Conservation (phyloP, 257 asterid genomes). For the Petunia secreta region DNA sequence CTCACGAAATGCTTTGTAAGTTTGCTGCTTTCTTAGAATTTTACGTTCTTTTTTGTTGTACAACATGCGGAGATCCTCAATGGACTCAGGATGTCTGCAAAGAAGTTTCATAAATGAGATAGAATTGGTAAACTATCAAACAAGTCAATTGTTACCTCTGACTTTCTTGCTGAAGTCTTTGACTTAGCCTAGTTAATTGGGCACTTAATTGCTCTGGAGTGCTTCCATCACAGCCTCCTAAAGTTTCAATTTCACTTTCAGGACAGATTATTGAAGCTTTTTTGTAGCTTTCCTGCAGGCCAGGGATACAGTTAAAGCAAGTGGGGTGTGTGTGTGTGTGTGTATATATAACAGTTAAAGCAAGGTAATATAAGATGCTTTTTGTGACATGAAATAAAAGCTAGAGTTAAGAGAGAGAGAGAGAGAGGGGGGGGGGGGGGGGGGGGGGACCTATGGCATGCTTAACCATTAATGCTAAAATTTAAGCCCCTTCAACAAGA, state of each 20-base stretch:
- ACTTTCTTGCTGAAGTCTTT: constrained; percentile 73
- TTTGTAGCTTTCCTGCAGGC: constrained; percentile 61
- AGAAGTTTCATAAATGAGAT: constrained; percentile 27
- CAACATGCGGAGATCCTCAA: constrained; percentile 76
- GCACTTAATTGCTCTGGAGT: constrained; percentile 77
- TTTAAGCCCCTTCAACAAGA: not conserved
- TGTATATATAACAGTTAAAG: constrained; percentile 10
- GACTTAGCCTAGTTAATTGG: constrained; percentile 56
- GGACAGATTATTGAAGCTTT: constrained; percentile 80
- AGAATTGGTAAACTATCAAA: constrained; percentile 9
- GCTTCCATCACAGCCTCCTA: constrained; percentile 62
- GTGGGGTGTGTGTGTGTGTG: too few relatives aligned
- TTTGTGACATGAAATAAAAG: constrained; percentile 10
- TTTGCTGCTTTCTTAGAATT: constrained; percentile 64
- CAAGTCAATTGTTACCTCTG: constrained; percentile 51
- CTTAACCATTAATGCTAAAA: not conserved
- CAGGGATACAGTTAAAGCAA: constrained; percentile 30
- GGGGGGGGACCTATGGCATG: not conserved
- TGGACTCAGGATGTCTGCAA: constrained; percentile 80
- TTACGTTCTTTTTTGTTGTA: constrained; percentile 67
- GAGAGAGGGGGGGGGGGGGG: not conserved
- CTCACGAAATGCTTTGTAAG: constrained; percentile 63
- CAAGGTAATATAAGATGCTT: not conserved
- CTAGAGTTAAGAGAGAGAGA: not conserved
- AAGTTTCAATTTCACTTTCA: constrained; percentile 75